Percentiles rank a stretch among this genome's conserved stretches.
These are phyloP conservation scores for Candida pseudofarinosa DNA, from an alignment of 805 yeast genomes.

Conservation along the genomic window DNA sequence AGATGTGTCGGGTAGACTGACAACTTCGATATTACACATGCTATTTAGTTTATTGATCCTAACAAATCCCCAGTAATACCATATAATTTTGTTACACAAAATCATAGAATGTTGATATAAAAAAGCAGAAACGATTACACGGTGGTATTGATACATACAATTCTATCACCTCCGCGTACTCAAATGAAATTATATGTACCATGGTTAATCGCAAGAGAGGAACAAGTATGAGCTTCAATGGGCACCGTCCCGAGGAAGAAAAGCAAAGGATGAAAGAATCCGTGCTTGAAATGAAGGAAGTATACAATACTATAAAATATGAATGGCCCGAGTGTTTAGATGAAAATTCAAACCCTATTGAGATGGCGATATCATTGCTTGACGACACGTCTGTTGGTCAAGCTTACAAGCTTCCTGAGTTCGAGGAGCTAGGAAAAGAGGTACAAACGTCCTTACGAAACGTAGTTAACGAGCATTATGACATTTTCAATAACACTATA, in stretches of 20 bases:
- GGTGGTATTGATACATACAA: neutral
- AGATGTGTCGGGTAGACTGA: slow-evolving; percentile 10
- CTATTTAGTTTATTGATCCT: neutral
- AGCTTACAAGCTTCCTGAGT: slow-evolving; percentile 69
- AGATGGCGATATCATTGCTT: slow-evolving; percentile 73
- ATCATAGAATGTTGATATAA: neutral
- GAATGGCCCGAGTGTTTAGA: slow-evolving; percentile 42
- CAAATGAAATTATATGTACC: neutral
- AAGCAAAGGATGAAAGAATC: slow-evolving; percentile 19
- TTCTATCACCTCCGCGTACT: neutral
- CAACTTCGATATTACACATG: slow-evolving; percentile 11
- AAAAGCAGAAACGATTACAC: neutral
- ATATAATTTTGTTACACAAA: neutral
- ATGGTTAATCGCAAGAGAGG: slow-evolving; percentile 21
- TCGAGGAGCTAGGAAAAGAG: slow-evolving; percentile 53
- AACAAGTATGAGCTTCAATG: slow-evolving; percentile 19
- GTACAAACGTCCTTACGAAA: slow-evolving; percentile 55
- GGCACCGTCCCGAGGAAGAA: slow-evolving; percentile 14
- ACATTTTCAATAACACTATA: slow-evolving; percentile 78
- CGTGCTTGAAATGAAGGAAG: slow-evolving; percentile 31
- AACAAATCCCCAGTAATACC: no score
- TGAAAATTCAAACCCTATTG: slow-evolving; percentile 69
- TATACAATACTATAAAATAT: slow-evolving; percentile 32
- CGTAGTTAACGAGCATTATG: slow-evolving; percentile 79
- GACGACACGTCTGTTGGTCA: slow-evolving; percentile 91